Evolutionary conservation across 306 rosid genomes (phyloP).

Genomic region (Erythrophleum fordii): DNA sequence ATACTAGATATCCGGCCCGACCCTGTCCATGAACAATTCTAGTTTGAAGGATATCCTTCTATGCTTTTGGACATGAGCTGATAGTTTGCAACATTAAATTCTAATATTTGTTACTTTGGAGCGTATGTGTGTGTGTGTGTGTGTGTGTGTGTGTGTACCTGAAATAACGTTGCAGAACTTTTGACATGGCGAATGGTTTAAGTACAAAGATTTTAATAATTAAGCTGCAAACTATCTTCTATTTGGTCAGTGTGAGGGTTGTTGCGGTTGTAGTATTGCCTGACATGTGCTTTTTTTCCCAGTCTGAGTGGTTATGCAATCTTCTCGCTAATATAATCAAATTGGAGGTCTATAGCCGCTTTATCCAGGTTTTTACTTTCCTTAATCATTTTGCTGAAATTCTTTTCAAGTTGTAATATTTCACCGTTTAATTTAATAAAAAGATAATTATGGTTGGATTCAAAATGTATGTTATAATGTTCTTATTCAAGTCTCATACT

Average conservation of each 20-base stretch:
- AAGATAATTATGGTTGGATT: slow-evolving; percentile 3
- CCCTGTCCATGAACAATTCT: no score
- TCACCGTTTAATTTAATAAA: not conserved
- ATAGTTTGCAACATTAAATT: no score
- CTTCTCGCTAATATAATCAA: slow-evolving; percentile 55
- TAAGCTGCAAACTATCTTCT: slow-evolving; percentile 28
- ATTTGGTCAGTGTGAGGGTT: not conserved
- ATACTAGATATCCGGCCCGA: no score
- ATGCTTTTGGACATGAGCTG: no score
- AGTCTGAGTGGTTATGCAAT: slow-evolving; percentile 67
- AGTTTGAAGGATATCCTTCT: no score
- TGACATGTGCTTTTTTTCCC: slow-evolving; percentile 37
- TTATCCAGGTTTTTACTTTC: slow-evolving; percentile 63
- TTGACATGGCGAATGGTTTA: slow-evolving; percentile 5
- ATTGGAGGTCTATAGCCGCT: slow-evolving; percentile 63
- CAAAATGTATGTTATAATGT: not conserved
- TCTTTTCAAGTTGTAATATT: not conserved
- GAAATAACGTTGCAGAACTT: not conserved
- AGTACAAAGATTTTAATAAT: not conserved
- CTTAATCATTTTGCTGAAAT: not conserved
- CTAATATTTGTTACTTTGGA: not conserved
- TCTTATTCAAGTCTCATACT: not conserved
- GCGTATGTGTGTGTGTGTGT: not conserved
- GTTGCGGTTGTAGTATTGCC: slow-evolving; percentile 3
- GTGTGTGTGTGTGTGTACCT: not conserved